A percentile compares a stretch with the other conserved stretches of the same genome.
Evolutionary conservation across 2,329 filamentous ascomycete species (phyloP).

Genomic region (Pseudovirgaria hyperparasitica): DNA sequence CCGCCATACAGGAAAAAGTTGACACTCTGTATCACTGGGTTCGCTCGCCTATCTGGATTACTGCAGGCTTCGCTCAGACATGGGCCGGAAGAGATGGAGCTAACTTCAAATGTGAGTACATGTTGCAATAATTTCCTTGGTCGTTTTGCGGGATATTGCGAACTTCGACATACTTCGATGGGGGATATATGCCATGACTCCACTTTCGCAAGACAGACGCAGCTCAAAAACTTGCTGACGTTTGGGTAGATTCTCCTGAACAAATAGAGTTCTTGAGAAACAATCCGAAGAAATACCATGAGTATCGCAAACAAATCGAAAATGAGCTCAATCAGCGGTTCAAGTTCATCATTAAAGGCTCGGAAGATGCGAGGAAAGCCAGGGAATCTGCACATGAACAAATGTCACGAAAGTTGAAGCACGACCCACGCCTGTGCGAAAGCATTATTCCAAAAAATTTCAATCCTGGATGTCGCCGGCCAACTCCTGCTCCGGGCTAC

Average conservation of each 20-base stretch:
- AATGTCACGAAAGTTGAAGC: slow-evolving; percentile 28
- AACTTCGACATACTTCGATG: neutral
- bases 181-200: neutral
- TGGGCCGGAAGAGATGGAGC: slow-evolving; percentile 34
- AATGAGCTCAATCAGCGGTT: slow-evolving; percentile 40
- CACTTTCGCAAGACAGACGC: neutral
- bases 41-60: slow-evolving; percentile 35
- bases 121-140: neutral
- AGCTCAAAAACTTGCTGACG: neutral
- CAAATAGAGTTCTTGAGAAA: slow-evolving; percentile 26
- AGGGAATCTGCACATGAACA: slow-evolving; percentile 25
- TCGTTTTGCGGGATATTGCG: too few relatives aligned
- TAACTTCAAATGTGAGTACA: slow-evolving; percentile 31
- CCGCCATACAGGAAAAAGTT: slow-evolving; percentile 26
- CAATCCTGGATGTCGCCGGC: slow-evolving; percentile 8
- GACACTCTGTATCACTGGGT: slow-evolving; percentile 29
- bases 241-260: slow-evolving; percentile 9
- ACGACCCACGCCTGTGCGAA: slow-evolving; percentile 25
- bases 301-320: slow-evolving; percentile 36
- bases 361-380: slow-evolving; percentile 30
- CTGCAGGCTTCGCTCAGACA: slow-evolving; percentile 33
- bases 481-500: slow-evolving; percentile 8
- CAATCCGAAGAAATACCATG: slow-evolving; percentile 31
- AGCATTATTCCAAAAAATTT: slow-evolving; percentile 33
- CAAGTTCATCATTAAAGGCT: slow-evolving; percentile 40